A percentile compares a stretch with the other conserved stretches of the same genome.
These are phyloP conservation scores for Picochlorum sp. DNA, from an alignment of 139 green algal species.

Conservation along the genomic window DNA sequence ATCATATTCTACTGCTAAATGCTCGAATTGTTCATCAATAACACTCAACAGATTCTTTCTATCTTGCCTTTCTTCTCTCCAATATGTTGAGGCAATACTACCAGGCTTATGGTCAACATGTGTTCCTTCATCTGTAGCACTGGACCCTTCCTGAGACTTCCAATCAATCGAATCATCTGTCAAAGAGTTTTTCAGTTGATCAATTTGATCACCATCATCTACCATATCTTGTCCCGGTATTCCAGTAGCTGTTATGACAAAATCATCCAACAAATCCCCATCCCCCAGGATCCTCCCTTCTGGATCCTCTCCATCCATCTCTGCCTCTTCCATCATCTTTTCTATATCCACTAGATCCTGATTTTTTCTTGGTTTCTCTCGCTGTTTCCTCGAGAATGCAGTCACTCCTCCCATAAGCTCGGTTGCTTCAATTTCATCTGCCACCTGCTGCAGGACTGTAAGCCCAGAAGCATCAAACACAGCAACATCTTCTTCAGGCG, in stretches of 20 bases:
- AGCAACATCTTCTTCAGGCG: constrained; percentile 25
- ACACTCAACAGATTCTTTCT: constrained; percentile 29
- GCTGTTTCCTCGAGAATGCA: constrained; percentile 24
- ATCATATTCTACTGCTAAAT: constrained; percentile 59
- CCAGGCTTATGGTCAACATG: constrained; percentile 2
- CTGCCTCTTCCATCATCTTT: constrained; percentile 17
- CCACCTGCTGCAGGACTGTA: constrained; percentile 14
- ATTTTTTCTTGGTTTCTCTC: not conserved
- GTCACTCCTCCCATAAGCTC: constrained; percentile 32
- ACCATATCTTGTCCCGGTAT: not conserved
- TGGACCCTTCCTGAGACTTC: not conserved
- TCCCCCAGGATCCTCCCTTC: constrained; percentile 8
- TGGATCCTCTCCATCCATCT: constrained; percentile 1
- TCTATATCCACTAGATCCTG: constrained; percentile 27
- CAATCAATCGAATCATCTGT: constrained; percentile 9
- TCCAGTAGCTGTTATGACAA: constrained; percentile 39
- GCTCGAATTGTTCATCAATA: constrained; percentile 56
- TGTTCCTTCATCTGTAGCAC: not conserved
- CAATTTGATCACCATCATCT: too few relatives aligned
- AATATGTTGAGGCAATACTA: constrained; percentile 61
- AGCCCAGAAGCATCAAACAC: constrained; percentile 32
- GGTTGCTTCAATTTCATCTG: constrained; percentile 23
- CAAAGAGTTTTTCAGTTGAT: too few relatives aligned
- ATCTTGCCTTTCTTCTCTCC: constrained; percentile 56
- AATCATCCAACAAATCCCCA: constrained; percentile 59